Percentiles rank a stretch among this genome's conserved stretches.
Conservation (phyloP, 2,329 filamentous ascomycete species). For the Alternaria arborescens region DNA sequence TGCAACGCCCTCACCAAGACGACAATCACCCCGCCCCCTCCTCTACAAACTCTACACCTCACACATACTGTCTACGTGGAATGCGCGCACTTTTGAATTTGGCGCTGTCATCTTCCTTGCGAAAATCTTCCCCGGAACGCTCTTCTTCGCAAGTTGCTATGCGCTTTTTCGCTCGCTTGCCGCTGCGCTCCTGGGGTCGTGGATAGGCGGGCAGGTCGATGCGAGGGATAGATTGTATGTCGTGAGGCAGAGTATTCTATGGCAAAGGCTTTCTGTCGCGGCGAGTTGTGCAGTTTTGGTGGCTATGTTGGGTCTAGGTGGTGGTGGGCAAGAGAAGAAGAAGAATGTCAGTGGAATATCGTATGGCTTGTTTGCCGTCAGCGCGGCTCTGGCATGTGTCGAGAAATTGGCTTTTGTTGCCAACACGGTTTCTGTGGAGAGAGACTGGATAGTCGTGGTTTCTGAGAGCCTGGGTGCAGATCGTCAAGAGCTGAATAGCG, state of each 20-base stretch:
- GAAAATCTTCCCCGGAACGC: slow-evolving; percentile 59
- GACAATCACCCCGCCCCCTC: slow-evolving; percentile 23
- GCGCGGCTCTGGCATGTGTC: slow-evolving; percentile 68
- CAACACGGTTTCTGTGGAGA: slow-evolving; percentile 74
- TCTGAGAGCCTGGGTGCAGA: slow-evolving; percentile 48
- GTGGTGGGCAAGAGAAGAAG: slow-evolving; percentile 2
- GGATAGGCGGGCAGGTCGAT: slow-evolving; percentile 69
- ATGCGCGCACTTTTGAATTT: slow-evolving; percentile 60
- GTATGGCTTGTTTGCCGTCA: slow-evolving; percentile 41
- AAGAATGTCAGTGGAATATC: slow-evolving; percentile 20
- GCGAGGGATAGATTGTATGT: slow-evolving; percentile 51
- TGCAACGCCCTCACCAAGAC: slow-evolving; percentile 7
- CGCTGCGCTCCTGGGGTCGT: slow-evolving; percentile 66
- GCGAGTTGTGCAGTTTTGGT: slow-evolving; percentile 43
- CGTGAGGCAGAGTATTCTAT: slow-evolving; percentile 54
- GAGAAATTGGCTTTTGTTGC: slow-evolving; percentile 73
- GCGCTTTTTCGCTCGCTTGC: slow-evolving; percentile 67
- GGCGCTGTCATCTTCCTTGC: slow-evolving; percentile 60
- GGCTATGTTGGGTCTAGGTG: slow-evolving; percentile 21
- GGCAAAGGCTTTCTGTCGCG: slow-evolving; percentile 47
- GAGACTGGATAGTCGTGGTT: slow-evolving; percentile 72
- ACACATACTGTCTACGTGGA: slow-evolving; percentile 60
- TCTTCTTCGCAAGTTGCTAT: slow-evolving; percentile 74
- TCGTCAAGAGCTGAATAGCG: slow-evolving; percentile 60
- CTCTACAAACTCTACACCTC: slow-evolving; percentile 55